These are phyloP conservation scores for Lactifluus subvellereus DNA, from an alignment of 768 basidiomycete species.

Conservation along the genomic window DNA sequence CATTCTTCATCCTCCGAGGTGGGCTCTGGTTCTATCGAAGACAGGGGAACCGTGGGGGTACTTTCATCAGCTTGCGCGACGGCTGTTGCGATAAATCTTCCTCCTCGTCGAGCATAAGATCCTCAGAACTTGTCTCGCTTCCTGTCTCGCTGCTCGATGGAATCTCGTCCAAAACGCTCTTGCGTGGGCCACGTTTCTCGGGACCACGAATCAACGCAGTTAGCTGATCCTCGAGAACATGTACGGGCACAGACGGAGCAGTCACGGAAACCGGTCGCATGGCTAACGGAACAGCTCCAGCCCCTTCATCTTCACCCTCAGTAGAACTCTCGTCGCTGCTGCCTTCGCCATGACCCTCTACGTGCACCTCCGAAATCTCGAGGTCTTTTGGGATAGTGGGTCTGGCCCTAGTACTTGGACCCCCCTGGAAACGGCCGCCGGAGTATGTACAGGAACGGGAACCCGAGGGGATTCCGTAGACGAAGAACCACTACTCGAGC, in stretches of 20 bases:
- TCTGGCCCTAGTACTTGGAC: not conserved
- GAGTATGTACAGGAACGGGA: not conserved
- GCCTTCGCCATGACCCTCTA: slow-evolving; percentile 19
- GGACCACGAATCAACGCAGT: slow-evolving; percentile 16
- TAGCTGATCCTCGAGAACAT: slow-evolving; percentile 6
- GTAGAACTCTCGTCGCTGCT: slow-evolving; percentile 21
- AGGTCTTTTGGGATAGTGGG: slow-evolving; percentile 7
- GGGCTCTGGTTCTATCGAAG: slow-evolving; percentile 9
- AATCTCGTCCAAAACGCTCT: slow-evolving; percentile 22
- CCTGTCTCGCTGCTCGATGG: slow-evolving; percentile 18
- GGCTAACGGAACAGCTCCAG: not conserved
- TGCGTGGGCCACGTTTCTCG: slow-evolving; percentile 8
- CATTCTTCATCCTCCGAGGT: slow-evolving; percentile 10
- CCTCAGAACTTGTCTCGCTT: slow-evolving; percentile 13
- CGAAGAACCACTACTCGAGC: not conserved
- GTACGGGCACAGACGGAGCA: not conserved
- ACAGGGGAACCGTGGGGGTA: not conserved
- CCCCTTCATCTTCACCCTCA: slow-evolving; percentile 4
- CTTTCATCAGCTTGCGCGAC: not conserved
- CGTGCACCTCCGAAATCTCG: slow-evolving; percentile 17
- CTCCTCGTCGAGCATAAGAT: slow-evolving; percentile 21
- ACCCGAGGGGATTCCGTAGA: not conserved
- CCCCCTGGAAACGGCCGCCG: not conserved
- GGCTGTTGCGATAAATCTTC: slow-evolving; percentile 15
- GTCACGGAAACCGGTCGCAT: not conserved